phyloP scores from a whole-genome alignment of 345 rosid genomes.

The Acer negundo region DNA sequence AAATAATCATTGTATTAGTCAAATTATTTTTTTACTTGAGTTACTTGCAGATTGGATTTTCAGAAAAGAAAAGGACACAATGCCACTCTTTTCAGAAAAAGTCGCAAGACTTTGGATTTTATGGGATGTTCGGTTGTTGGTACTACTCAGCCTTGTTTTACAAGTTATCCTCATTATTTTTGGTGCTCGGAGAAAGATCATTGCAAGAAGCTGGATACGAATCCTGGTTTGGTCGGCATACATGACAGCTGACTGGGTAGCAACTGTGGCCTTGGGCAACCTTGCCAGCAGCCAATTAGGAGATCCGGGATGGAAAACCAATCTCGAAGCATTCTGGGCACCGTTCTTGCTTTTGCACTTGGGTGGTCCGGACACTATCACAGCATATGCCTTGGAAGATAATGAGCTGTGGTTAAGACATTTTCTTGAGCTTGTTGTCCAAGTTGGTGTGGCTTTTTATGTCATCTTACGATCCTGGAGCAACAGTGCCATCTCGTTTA shows the following conservation, averaged over 20 bases:
- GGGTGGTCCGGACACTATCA: slow-evolving; percentile 48
- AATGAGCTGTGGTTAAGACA: slow-evolving; percentile 44
- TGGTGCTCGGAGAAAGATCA: slow-evolving; percentile 21
- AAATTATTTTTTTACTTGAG: not conserved
- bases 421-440: slow-evolving; percentile 25
- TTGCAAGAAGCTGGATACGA: not conserved
- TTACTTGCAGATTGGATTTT: not conserved
- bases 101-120: slow-evolving; percentile 3
- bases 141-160: slow-evolving; percentile 27
- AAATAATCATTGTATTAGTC: too few relatives aligned
- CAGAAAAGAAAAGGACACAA: not conserved
- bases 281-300: not conserved
- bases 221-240: slow-evolving; percentile 18
- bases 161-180: slow-evolving; percentile 20
- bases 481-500: not conserved
- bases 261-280: slow-evolving; percentile 19
- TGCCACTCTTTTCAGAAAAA: not conserved
- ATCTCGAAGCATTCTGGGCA: slow-evolving; percentile 35
- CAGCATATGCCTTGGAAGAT: slow-evolving; percentile 40
- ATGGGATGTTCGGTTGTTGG: slow-evolving; percentile 19
- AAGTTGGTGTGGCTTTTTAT: slow-evolving; percentile 22
- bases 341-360: slow-evolving; percentile 45
- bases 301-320: not conserved
- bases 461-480: slow-evolving; percentile 23
- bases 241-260: slow-evolving; percentile 25